Evolutionary conservation across 1,284 basidiomycete genomes (phyloP), one percentile per base, ranked within the genome.

Genomic region (Trichosporon inkin): DNA sequence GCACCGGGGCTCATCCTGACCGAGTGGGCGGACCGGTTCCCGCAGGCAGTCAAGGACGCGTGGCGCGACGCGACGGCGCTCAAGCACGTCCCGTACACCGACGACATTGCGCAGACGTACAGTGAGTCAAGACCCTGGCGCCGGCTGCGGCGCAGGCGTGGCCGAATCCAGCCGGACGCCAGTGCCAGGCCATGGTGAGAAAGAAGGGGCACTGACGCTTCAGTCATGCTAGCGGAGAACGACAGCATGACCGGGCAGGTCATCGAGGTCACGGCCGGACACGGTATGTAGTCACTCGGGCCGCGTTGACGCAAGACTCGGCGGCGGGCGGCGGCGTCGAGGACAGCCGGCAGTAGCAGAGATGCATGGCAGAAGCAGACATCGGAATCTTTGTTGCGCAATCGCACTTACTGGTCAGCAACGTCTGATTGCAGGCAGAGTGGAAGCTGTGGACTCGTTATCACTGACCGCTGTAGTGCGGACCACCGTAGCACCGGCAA

Each of bases 1-100:
- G 57, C 63, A 1, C 63, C 67, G 0, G 67, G 67, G 34, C 53
- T 68, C 24, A 63, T 68, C 47, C 57, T 63, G 35, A 68, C 67
- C 38, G 67, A 68, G 24, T 68, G 67, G 67, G 51, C 60, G 28
- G 58, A 61, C 36, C 60, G 61, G n/a, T 65, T 67, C 49, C 44
- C 62, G 44, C 24, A 11, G 14, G 44, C 28, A 19, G 44, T 49
- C 22, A 44, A 64, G 34, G 65, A 65, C 41, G 44, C 28, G 14
- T 49, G 44, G 44, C 28, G 28, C 22, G 44, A 49, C 16, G 44
- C 44, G 44, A 49, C 44, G 14, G 44, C 57, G 38, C 57, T 62
- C 36, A 55, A 61, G 19, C 38, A 38, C 35, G 58, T 62, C 37
- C 57, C 62, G 16, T 56, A 58, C 44, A 44, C 59, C 7, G 62